Conservation (phyloP, 2,329 filamentous ascomycete genomes). For the Botrytis squamosa region DNA sequence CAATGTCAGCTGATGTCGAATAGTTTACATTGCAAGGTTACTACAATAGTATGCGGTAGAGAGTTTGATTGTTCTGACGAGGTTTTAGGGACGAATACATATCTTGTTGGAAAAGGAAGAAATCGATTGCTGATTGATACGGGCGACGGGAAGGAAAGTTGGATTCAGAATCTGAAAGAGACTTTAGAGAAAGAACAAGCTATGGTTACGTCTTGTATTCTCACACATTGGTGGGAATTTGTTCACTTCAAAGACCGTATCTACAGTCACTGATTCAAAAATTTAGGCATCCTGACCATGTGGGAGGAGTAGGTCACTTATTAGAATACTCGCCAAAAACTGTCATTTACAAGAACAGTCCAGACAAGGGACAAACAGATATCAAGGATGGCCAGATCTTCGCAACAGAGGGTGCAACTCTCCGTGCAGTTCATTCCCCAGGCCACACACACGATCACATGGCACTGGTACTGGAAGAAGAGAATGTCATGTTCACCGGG, state of each 20-base stretch:
- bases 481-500: conserved; percentile 82
- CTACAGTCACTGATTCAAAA: background rate
- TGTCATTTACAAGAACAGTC: conserved; percentile 65
- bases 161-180: conserved; percentile 64
- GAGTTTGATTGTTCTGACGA: conserved; percentile 38
- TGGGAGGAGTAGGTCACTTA: conserved; percentile 71
- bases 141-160: conserved; percentile 71
- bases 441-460: conserved; percentile 84
- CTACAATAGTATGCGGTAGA: background rate
- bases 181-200: conserved; percentile 68
- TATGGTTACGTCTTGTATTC: conserved; percentile 64
- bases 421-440: conserved; percentile 65
- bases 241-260: background rate
- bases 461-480: conserved; percentile 71
- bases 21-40: conserved; percentile 63
- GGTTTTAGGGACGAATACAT: conserved; percentile 86
- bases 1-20: conserved; percentile 22
- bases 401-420: conserved; percentile 58
- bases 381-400: conserved; percentile 58
- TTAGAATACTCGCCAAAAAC: conserved; percentile 60
- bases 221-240: conserved; percentile 73
- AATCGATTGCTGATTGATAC: conserved; percentile 84
- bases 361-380: conserved; percentile 50
- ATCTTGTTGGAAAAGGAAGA: conserved; percentile 76
- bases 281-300: conserved; percentile 70